Evolutionary conservation across 768 basidiomycete genomes (phyloP), one percentile per base, ranked within the genome.

Genomic region (Termitomyces sp.): DNA sequence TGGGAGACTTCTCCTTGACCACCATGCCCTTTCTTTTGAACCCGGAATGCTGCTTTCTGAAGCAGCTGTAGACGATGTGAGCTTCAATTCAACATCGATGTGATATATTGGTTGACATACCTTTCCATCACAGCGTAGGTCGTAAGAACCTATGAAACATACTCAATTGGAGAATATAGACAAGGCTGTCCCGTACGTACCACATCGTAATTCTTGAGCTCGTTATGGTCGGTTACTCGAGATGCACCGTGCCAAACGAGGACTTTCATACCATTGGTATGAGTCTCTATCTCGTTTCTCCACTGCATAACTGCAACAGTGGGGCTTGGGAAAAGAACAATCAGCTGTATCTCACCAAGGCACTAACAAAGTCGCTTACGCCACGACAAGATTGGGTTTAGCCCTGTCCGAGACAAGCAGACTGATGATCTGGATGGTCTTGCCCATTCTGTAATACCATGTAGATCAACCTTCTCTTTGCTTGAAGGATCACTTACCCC

Each of bases 351-450:
- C 77, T 17, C 34, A 34, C 26, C 21, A 4, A 19, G 3, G 15
- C 22, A 17, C 11, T 11, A 21, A 48, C 32, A 42, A 47, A 2
- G 2, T 43, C n/a, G 75, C 85, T 58, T 68, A 91, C 88, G 97
- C 97, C 28, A 99, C 80, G 32, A 99, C 91, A 21, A 99, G 80
- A 61, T 94, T 96, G 2, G 94, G 93, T 66, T 83, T 88, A 57
- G 77, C 71, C 46, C 78, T 67, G 63, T 94, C 91, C 1, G 88
- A 83, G 5, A 95, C 83, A 37, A 99, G 77, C 38, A 98, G 77
- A 1, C 94, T 81, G 48, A 99, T 95, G 60, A 94, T 93, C 66
- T 99, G 97, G 56, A 99, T 98, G 0, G 96, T 99, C 71, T 94
- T 93, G 14, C 89, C 90, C 91, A 94, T 93, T 19, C 89, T 88